phyloP scores from a whole-genome alignment of 768 basidiomycete species.

The Termitomyces sp. region DNA sequence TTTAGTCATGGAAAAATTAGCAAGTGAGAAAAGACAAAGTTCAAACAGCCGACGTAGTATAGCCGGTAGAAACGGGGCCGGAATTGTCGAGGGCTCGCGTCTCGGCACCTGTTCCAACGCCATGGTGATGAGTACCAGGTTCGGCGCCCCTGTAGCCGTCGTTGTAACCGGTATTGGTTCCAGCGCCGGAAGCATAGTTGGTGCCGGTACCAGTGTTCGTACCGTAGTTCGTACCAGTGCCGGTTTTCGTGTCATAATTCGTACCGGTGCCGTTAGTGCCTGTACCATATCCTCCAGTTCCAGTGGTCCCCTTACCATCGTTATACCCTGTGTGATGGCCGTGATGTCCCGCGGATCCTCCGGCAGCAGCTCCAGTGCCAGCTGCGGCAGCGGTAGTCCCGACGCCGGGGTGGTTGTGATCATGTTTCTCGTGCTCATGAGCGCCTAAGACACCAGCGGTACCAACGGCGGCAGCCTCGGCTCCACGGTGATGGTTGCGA shows the following conservation, averaged over 20 bases:
- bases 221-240: neutral
- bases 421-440: neutral
- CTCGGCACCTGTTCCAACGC: neutral
- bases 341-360: neutral
- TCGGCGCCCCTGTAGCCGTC: neutral
- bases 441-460: neutral
- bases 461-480: conserved; percentile 7
- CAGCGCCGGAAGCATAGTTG: neutral
- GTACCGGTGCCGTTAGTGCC: neutral
- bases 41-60: neutral
- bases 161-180: conserved; percentile 11
- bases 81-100: neutral
- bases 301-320: neutral
- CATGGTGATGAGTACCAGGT: neutral
- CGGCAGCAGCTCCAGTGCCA: neutral
- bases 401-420: neutral
- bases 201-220: neutral
- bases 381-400: neutral
- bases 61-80: neutral
- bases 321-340: neutral
- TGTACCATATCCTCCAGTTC: neutral
- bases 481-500: conserved; percentile 1
- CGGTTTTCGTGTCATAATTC: neutral
- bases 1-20: neutral
- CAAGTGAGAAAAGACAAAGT: neutral